Percentiles rank a stretch among this genome's conserved stretches.
Conservation (phyloP, 1,284 basidiomycete species). For the Clitocybe nebularis region DNA sequence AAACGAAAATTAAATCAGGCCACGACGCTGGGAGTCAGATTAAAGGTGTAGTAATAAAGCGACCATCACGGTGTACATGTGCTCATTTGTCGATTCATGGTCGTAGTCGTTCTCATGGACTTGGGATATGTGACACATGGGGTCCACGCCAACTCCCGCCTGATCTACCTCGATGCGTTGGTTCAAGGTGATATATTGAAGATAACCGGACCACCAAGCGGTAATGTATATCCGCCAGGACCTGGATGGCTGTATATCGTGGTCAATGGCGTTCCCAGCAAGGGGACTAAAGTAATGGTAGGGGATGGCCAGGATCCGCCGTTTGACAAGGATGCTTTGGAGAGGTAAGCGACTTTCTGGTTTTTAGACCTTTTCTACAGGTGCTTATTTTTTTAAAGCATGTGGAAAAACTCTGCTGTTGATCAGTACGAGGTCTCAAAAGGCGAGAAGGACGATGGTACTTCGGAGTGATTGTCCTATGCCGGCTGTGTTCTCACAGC, state of each 20-base stretch:
- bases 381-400: conserved; percentile 18
- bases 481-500: too few species aligned
- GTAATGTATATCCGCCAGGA: conserved; percentile 72
- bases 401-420: conserved; percentile 39
- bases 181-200: conserved; percentile 36
- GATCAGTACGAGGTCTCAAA: conserved; percentile 48
- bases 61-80: background rate
- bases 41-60: conserved; percentile 20
- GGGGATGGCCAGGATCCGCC: conserved; percentile 61
- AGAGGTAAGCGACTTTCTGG: conserved; percentile 43
- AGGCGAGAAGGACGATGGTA: conserved; percentile 13
- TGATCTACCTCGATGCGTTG: conserved; percentile 56
- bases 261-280: conserved; percentile 65
- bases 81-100: conserved; percentile 6
- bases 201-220: conserved; percentile 57
- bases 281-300: conserved; percentile 63
- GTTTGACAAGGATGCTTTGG: conserved; percentile 48
- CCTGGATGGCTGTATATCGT: conserved; percentile 77
- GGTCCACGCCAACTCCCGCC: conserved; percentile 74
- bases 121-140: conserved; percentile 76
- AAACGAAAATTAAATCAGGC: conserved; percentile 21
- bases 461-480: conserved; percentile 20
- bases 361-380: background rate
- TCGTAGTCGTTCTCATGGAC: conserved; percentile 72
- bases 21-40: conserved; percentile 22